Conservation (phyloP, 306 rosid species). For the Trifolium pratense region DNA sequence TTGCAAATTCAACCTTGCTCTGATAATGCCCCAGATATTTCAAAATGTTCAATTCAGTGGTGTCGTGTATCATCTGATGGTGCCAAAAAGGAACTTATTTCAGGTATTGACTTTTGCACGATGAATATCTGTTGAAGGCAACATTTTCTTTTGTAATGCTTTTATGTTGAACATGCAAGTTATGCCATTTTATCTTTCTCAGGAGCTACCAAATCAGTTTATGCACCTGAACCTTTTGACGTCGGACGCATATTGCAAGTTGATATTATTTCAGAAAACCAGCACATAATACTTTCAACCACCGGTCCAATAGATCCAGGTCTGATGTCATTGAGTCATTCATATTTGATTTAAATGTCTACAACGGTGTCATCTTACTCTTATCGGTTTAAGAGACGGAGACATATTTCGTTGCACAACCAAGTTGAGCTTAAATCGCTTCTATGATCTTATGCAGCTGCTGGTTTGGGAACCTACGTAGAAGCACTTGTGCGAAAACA, state of each 20-base stretch:
- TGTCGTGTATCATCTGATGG: slow-evolving; percentile 71
- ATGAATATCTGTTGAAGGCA: slow-evolving; percentile 14
- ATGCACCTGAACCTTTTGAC: slow-evolving; percentile 97
- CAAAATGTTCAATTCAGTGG: slow-evolving; percentile 83
- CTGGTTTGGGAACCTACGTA: slow-evolving; percentile 96
- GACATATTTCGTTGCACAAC: slow-evolving; percentile 18
- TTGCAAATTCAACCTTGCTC: slow-evolving; percentile 73
- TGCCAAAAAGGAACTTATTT: slow-evolving; percentile 84
- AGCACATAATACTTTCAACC: slow-evolving; percentile 62
- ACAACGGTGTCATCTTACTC: neutral
- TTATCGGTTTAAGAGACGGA: slow-evolving; percentile 20
- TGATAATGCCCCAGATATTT: slow-evolving; percentile 67
- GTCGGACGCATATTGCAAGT: slow-evolving; percentile 83
- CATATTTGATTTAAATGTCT: slow-evolving; percentile 6
- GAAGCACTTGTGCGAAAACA: slow-evolving; percentile 97
- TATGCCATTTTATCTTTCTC: slow-evolving; percentile 34
- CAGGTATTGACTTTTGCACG: slow-evolving; percentile 56
- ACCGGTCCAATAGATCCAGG: slow-evolving; percentile 92
- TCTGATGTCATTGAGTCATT: slow-evolving; percentile 43
- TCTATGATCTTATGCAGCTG: slow-evolving; percentile 68
- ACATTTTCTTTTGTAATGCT: neutral
- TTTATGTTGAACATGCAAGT: slow-evolving; percentile 14
- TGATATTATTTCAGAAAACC: slow-evolving; percentile 60
- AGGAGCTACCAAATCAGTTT: slow-evolving; percentile 92
- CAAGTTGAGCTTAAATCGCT: slow-evolving; percentile 31